Conservation (phyloP, 345 rosid genomes). For the Populus deltoides region DNA sequence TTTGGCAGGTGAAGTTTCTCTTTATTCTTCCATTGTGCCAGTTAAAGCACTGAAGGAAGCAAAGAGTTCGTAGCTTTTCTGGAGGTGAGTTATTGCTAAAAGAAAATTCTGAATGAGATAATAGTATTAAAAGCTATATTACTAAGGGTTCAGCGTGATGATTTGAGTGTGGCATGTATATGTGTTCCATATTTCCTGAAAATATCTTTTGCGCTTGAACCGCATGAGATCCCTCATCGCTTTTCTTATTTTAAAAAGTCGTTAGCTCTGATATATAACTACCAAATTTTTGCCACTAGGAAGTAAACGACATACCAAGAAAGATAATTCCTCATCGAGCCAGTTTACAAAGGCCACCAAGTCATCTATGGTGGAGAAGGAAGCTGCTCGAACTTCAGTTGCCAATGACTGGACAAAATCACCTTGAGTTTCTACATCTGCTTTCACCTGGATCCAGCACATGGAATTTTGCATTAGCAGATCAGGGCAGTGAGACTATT, state of each 20-base stretch:
- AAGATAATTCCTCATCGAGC: conserved; percentile 98
- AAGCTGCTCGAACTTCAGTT: conserved; percentile 80
- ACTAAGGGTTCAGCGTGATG: neutral
- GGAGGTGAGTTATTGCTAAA: neutral
- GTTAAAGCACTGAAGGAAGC: neutral
- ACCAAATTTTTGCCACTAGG: neutral
- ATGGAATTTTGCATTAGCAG: conserved; percentile 11
- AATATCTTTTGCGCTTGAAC: neutral
- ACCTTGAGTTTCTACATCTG: conserved; percentile 98
- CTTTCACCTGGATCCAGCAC: conserved; percentile 66
- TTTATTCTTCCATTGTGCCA: neutral
- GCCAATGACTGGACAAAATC: conserved; percentile 95
- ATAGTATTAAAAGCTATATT: neutral
- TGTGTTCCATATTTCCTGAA: conserved; percentile 7
- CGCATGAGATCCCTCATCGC: conserved; percentile 1
- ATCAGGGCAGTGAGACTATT: conserved; percentile 13
- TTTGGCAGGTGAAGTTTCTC: neutral
- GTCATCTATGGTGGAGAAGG: conserved; percentile 69
- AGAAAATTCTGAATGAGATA: neutral
- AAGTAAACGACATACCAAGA: conserved; percentile 56
- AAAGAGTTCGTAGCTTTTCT: neutral
- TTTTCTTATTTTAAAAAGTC: neutral
- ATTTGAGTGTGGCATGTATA: neutral
- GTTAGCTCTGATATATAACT: neutral
- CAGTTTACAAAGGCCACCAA: conserved; percentile 87